Evolutionary conservation across 441 rosid genomes (phyloP).

Genomic region (Jatropha multifida): DNA sequence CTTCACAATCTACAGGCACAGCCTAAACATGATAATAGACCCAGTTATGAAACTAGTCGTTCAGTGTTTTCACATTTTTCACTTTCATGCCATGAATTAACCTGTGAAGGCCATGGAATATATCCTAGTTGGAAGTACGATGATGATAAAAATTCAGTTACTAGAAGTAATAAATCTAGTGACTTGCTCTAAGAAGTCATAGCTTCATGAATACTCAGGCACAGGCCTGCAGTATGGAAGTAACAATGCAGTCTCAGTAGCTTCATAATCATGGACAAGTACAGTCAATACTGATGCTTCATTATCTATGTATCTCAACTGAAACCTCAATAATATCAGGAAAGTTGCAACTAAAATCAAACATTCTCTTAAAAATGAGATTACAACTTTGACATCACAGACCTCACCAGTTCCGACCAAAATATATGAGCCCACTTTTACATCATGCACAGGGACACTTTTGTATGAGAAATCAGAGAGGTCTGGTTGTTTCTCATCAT

Average conservation of each 20-base stretch:
- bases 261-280: neutral
- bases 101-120: too few relatives aligned
- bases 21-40: slow-evolving; percentile 49
- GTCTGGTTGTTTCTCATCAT: slow-evolving; percentile 63
- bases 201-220: neutral
- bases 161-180: neutral
- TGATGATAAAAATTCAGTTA: neutral
- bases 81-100: neutral
- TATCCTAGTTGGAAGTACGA: neutral
- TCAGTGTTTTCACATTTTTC: neutral
- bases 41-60: slow-evolving; percentile 20
- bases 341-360: neutral
- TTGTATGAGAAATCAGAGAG: slow-evolving; percentile 65
- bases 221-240: neutral
- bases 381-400: slow-evolving; percentile 35
- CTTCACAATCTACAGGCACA: slow-evolving; percentile 94
- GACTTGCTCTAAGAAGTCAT: neutral
- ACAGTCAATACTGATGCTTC: neutral
- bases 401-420: slow-evolving; percentile 99
- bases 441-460: slow-evolving; percentile 85
- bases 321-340: slow-evolving; percentile 5
- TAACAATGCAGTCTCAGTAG: neutral
- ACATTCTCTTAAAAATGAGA: neutral
- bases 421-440: slow-evolving; percentile 78
- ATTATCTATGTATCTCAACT: neutral